Base-by-base conservation (phyloP, 352 stramenopile genomes). In the Phytophthora constricta region DNA sequence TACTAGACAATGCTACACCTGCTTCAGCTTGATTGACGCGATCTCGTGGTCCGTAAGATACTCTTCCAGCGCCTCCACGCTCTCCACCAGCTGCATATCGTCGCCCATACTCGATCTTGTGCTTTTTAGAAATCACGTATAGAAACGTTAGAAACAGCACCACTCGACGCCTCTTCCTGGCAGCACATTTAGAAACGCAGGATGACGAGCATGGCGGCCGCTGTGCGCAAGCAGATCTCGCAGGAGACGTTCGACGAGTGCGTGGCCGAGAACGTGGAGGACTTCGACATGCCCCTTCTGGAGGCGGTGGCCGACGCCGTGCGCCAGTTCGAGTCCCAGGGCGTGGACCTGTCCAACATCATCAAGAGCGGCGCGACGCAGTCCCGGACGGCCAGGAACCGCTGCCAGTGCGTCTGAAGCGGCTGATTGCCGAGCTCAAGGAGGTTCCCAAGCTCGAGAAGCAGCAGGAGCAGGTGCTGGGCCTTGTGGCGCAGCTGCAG, bases 201-300 rank as follows among this genome's bases (percentile, higher is more conserved):
- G 4, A 13, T 5, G 14, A 37, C 8, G 26, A 54, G 14, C 48
- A 71, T 60, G 47, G 78, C 68, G 59, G 55, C 65, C 34, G 37
- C 43, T 1, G 57, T 51, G 56, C 79, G 69, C 16, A 82, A 72
- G 69, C 87, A 89, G 67, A 96, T 97, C 63, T 92, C 87, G 58
- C 91, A 97, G 70, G 76, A 90, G 63, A 97, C 91, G 50, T 97
- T 97, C 69, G 90, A 97, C 67, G 89, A 97, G 61, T 88, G 77
- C 71, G 91, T 97, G 59, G 61, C 78, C 34, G 90, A 97, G 71
- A 97, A 97, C 77, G 74, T 97, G 48, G 86, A 93, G 48, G 91
- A 97, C 48, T 97, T 97, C 70, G 90, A 95, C 42, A 96, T 97
- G 86, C 66, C 72, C 2, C 61, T 78, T n/a, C 81, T 89, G 28